Percentiles rank a stretch among this genome's conserved stretches.
phyloP scores from a whole-genome alignment of 306 rosid genomes.

The Quercus wislizeni region DNA sequence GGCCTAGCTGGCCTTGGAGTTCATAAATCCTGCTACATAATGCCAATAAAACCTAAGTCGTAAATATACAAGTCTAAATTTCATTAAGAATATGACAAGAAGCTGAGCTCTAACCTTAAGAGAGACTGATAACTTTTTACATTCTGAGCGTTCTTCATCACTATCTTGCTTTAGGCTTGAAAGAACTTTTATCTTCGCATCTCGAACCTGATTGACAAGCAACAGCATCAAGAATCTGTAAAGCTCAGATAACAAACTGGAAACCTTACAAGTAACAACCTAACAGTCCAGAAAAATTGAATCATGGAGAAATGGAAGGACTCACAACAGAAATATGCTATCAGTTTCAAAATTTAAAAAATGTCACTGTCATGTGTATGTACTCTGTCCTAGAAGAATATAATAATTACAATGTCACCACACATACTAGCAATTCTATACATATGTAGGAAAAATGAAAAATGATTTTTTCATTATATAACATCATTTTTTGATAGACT shows the following conservation, averaged over 20 bases:
- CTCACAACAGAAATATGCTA: neutral
- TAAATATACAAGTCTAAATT: conserved; percentile 9
- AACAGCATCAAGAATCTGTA: conserved; percentile 16
- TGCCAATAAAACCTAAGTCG: neutral
- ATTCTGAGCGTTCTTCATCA: conserved; percentile 65
- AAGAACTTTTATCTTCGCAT: conserved; percentile 77
- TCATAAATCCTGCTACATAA: neutral
- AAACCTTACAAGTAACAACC: neutral
- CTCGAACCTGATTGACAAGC: conserved; percentile 68
- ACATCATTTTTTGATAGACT: neutral
- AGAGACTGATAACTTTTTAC: conserved; percentile 65
- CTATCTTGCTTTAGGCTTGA: conserved; percentile 69
- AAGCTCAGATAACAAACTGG: conserved; percentile 7
- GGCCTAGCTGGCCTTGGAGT: neutral
- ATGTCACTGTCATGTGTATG: neutral
- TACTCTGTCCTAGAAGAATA: neutral
- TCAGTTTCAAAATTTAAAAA: neutral
- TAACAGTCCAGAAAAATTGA: neutral
- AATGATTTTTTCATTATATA: neutral
- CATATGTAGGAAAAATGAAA: neutral
- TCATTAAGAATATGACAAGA: conserved; percentile 1
- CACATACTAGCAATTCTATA: neutral
- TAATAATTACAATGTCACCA: neutral
- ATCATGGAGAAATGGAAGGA: neutral
- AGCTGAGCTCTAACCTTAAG: conserved; percentile 59